phyloP scores from a whole-genome alignment of 768 basidiomycete species.

The Pulveroboletus ravenelii region DNA sequence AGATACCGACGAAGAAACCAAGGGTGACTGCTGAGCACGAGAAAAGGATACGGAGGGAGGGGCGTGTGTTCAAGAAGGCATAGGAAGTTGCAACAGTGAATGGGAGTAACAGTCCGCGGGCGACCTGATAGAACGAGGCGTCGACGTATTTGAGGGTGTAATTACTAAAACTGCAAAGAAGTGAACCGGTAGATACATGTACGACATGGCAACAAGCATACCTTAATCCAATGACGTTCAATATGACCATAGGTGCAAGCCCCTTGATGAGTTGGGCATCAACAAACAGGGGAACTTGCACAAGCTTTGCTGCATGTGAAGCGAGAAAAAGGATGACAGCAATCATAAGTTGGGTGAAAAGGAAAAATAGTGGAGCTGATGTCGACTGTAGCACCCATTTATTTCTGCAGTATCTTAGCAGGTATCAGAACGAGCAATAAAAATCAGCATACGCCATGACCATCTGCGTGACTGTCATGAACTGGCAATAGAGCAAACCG shows the following conservation, averaged over 20 bases:
- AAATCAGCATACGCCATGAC: constrained; percentile 68
- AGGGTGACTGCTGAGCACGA: constrained; percentile 79
- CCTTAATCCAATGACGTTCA: constrained; percentile 85
- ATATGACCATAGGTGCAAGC: constrained; percentile 64
- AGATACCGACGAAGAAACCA: constrained; percentile 90
- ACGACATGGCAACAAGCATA: constrained; percentile 28
- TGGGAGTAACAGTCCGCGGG: constrained; percentile 88
- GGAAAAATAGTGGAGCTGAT: constrained; percentile 77
- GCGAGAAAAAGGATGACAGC: constrained; percentile 70
- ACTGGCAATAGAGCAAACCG: neutral
- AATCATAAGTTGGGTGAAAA: constrained; percentile 74
- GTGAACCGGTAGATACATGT: neutral
- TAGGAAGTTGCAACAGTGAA: constrained; percentile 90
- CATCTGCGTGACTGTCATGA: constrained; percentile 50
- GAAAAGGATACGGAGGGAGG: constrained; percentile 67
- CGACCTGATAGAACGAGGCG: constrained; percentile 93
- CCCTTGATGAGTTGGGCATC: constrained; percentile 65
- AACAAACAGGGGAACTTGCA: constrained; percentile 64
- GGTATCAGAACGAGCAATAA: constrained; percentile 16
- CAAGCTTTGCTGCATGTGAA: constrained; percentile 56
- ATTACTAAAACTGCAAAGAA: constrained; percentile 68
- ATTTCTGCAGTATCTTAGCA: constrained; percentile 46
- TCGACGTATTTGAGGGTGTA: constrained; percentile 92
- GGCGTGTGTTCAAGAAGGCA: constrained; percentile 68
- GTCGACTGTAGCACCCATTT: constrained; percentile 88